phyloP scores from a whole-genome alignment of 352 stramenopile species.

The Globisporangium radiosum region DNA sequence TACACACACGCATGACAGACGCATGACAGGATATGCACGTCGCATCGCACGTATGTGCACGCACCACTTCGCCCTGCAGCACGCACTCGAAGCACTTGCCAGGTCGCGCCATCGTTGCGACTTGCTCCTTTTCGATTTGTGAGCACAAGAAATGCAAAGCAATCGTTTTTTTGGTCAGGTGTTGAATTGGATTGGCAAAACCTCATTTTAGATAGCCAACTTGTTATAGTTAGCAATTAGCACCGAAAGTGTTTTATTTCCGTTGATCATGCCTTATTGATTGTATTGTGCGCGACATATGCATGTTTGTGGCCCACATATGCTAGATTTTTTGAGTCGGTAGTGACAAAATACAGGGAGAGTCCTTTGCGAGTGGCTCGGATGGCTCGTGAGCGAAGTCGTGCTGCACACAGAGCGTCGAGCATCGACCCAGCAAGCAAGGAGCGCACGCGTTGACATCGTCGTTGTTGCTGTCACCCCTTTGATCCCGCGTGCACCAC shows the following conservation, averaged over 20 bases:
- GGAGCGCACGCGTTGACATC: not conserved
- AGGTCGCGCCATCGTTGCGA: slow-evolving; percentile 37
- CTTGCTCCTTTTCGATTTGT: not conserved
- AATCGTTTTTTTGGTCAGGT: not conserved
- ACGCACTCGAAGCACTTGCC: slow-evolving; percentile 82
- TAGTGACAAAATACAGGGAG: too few relatives aligned
- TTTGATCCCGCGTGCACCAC: not conserved
- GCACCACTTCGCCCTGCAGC: slow-evolving; percentile 75
- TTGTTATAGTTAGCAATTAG: too few relatives aligned
- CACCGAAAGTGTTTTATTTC: too few relatives aligned
- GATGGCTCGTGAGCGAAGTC: not conserved
- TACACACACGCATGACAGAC: too few relatives aligned
- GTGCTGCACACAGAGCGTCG: too few relatives aligned
- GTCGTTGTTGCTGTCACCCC: not conserved
- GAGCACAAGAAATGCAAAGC: not conserved
- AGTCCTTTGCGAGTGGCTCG: not conserved
- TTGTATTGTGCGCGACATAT: too few relatives aligned
- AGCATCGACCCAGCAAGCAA: not conserved
- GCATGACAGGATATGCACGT: too few relatives aligned
- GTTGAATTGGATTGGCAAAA: too few relatives aligned
- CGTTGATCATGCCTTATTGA: too few relatives aligned
- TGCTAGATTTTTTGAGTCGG: too few relatives aligned
- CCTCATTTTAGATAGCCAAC: too few relatives aligned
- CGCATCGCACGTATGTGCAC: not conserved
- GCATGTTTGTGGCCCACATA: too few relatives aligned